Evolutionary conservation across 176 grass and related monocot genomes (phyloP).

Genomic region (Canna indica): DNA sequence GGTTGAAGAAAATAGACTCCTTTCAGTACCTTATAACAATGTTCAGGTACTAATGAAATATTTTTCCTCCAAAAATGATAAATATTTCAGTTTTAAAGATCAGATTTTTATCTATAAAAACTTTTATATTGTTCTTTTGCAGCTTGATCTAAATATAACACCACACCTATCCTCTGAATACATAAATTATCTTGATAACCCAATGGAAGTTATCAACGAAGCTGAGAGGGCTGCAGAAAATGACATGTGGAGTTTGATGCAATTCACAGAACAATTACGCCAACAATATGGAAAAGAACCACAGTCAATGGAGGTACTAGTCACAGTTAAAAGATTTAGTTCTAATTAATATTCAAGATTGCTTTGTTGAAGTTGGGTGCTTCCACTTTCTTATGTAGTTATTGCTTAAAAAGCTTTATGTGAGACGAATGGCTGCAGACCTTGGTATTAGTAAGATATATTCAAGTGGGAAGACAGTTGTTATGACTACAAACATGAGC

Average conservation of each 20-base stretch:
- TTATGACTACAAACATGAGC: conserved; percentile 76
- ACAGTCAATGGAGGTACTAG: conserved; percentile 76
- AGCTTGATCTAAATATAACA: conserved; percentile 83
- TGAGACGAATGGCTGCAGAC: conserved; percentile 81
- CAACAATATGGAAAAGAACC: conserved; percentile 78
- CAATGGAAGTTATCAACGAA: conserved; percentile 77
- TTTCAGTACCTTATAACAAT: conserved; percentile 63
- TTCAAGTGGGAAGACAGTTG: conserved; percentile 52
- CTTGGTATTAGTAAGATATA: conserved; percentile 76
- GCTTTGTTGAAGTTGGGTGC: conserved; percentile 7
- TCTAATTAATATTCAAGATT: background rate
- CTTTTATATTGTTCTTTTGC: conserved; percentile 9
- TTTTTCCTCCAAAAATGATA: background rate
- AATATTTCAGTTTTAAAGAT: background rate
- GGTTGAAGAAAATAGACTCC: conserved; percentile 81
- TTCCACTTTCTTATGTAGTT: conserved; percentile 42
- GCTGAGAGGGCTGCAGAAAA: conserved; percentile 72
- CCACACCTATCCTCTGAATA: conserved; percentile 83
- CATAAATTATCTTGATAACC: conserved; percentile 92
- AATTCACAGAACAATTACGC: conserved; percentile 75
- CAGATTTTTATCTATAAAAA: background rate
- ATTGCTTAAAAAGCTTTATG: conserved; percentile 87
- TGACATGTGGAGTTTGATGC: conserved; percentile 73
- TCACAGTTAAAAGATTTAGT: background rate
- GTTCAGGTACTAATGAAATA: conserved; percentile 45